Evolutionary conservation across 2,329 filamentous ascomycete genomes (phyloP).

Genomic region (Monosporascus sp.): DNA sequence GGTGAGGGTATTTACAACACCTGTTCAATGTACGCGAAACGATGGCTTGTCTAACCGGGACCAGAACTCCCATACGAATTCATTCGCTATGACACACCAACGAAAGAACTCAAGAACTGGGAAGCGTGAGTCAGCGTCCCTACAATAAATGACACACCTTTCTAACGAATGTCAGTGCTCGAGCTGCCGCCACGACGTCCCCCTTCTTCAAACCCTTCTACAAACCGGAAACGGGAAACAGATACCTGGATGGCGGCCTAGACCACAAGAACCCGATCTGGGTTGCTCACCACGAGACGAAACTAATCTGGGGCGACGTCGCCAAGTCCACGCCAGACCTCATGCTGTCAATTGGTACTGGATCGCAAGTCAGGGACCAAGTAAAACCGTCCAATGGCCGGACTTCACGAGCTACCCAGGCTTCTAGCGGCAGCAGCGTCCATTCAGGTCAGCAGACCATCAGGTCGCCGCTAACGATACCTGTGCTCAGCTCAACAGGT

Average conservation of each 20-base stretch:
- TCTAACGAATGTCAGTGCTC: constrained; percentile 15
- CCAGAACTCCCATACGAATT: constrained; percentile 24
- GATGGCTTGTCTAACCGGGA: constrained; percentile 1
- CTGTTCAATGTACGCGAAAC: not conserved
- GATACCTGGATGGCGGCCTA: constrained; percentile 20
- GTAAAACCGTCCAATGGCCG: not conserved
- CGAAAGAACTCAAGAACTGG: constrained; percentile 25
- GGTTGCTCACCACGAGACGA: constrained; percentile 22
- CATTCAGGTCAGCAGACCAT: constrained; percentile 25
- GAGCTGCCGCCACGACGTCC: constrained; percentile 24
- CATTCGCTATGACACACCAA: constrained; percentile 20
- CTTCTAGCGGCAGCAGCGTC: constrained; percentile 22
- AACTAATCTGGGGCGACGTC: constrained; percentile 23
- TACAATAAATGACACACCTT: not conserved
- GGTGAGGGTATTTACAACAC: constrained; percentile 13
- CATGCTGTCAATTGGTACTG: constrained; percentile 25
- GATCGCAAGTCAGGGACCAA: constrained; percentile 23
- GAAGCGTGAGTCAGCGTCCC: constrained; percentile 24
- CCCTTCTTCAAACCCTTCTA: constrained; percentile 27
- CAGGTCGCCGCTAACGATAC: constrained; percentile 25
- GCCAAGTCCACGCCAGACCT: constrained; percentile 20
- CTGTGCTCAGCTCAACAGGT: constrained; percentile 18
- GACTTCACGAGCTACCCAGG: not conserved
- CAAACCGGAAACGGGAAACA: constrained; percentile 19
- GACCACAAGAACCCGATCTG: constrained; percentile 21